Percentiles rank a stretch among this genome's conserved stretches.
phyloP scores from a whole-genome alignment of 441 rosid species.

The Viola pubescens region DNA sequence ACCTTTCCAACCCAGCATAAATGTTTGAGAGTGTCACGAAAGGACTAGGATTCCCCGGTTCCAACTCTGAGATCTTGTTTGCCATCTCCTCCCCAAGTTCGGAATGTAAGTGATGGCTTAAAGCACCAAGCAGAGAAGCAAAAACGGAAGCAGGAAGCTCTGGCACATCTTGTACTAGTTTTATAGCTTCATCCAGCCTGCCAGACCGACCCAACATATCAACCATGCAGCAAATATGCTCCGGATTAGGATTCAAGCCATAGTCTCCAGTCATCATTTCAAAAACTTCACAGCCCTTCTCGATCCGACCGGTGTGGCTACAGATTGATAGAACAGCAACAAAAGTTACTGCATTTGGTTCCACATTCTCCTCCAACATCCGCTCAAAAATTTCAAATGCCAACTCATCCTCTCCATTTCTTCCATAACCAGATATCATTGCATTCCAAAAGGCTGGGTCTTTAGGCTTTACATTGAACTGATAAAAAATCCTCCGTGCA shows the following conservation, averaged over 20 bases:
- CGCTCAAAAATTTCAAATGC: constrained; percentile 44
- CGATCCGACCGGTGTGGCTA: constrained; percentile 50
- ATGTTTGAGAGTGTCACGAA: constrained; percentile 49
- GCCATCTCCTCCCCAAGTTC: constrained; percentile 47
- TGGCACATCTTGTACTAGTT: constrained; percentile 33
- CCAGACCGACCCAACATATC: constrained; percentile 57
- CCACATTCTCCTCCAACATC: constrained; percentile 34
- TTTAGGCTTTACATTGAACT: constrained; percentile 39
- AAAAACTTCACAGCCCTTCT: constrained; percentile 43
- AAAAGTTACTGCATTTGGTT: constrained; percentile 56
- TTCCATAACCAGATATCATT: constrained; percentile 64
- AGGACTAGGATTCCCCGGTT: constrained; percentile 44
- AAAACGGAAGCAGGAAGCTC: constrained; percentile 43
- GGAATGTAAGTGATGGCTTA: constrained; percentile 34
- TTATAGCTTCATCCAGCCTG: constrained; percentile 44
- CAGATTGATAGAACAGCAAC: constrained; percentile 42
- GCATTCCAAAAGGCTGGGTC: constrained; percentile 74
- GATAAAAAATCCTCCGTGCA: constrained; percentile 41
- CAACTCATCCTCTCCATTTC: constrained; percentile 45
- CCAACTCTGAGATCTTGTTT: constrained; percentile 40
- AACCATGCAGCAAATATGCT: constrained; percentile 49
- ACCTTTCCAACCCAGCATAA: constrained; percentile 45
- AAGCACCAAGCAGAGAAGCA: constrained; percentile 56
- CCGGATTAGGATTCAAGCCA: constrained; percentile 35
- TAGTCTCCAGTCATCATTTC: constrained; percentile 38